Evolutionary conservation across 257 asterid genomes (phyloP).

Genomic region (Solanum acaule): DNA sequence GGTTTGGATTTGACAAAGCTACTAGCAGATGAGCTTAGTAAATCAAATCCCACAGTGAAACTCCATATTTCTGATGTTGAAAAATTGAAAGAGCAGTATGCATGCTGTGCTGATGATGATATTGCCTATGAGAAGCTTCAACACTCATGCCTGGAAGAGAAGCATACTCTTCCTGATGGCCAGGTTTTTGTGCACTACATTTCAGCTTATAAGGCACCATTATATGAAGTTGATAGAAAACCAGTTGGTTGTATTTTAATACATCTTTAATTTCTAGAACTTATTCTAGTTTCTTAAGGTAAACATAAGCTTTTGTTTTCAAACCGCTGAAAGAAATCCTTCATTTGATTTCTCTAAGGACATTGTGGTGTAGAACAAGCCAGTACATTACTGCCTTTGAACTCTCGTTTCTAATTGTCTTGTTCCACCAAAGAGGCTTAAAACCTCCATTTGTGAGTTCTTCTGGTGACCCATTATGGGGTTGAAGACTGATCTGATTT

Average conservation of each 20-base stretch:
- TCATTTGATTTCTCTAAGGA: not conserved
- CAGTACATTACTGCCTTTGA: not conserved
- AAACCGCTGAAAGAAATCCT: not conserved
- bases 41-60: slow-evolving; percentile 59
- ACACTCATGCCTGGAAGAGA: slow-evolving; percentile 58
- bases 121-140: slow-evolving; percentile 44
- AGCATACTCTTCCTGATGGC: slow-evolving; percentile 90
- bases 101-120: slow-evolving; percentile 79
- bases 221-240: not conserved
- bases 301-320: not conserved
- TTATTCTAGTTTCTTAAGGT: not conserved
- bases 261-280: not conserved
- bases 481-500: not conserved
- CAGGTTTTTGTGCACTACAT: slow-evolving; percentile 38
- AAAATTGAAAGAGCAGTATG: slow-evolving; percentile 67
- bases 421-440: not conserved
- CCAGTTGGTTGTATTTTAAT: not conserved
- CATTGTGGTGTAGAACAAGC: not conserved
- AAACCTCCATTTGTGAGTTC: not conserved
- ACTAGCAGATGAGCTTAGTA: slow-evolving; percentile 50
- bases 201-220: not conserved
- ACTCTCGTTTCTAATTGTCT: not conserved
- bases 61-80: slow-evolving; percentile 59
- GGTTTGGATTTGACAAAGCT: slow-evolving; percentile 80
- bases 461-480: not conserved